phyloP scores from a whole-genome alignment of 2,329 filamentous ascomycete genomes.

The Colletotrichum sp. region DNA sequence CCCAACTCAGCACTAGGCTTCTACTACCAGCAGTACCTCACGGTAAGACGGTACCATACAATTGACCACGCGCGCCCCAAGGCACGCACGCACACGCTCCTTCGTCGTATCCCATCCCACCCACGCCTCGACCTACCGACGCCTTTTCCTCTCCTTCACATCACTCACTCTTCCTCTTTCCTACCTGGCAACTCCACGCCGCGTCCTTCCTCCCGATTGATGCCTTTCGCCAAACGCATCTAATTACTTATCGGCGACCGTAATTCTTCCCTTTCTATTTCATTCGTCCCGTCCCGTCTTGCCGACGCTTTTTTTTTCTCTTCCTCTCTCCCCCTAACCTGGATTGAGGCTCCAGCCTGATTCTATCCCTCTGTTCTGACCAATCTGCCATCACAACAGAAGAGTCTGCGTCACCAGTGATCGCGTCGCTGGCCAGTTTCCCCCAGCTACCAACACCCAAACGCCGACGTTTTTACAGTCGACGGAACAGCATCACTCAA shows the following conservation, averaged over 20 bases:
- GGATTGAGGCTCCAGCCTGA: neutral
- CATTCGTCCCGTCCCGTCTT: slow-evolving; percentile 15
- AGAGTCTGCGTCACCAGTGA: slow-evolving; percentile 19
- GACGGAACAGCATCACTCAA: slow-evolving; percentile 23
- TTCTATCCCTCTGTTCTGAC: slow-evolving; percentile 8
- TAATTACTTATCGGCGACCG: neutral
- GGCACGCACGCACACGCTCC: neutral
- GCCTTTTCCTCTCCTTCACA: slow-evolving; percentile 9
- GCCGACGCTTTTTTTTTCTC: neutral
- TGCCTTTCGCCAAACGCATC: neutral
- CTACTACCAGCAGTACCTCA: neutral
- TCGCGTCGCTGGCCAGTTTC: slow-evolving; percentile 12
- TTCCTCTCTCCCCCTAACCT: neutral
- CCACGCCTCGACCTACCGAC: neutral
- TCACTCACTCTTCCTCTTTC: slow-evolving; percentile 17
- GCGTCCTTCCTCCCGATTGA: slow-evolving; percentile 1
- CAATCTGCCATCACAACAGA: slow-evolving; percentile 11
- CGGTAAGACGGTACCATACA: neutral
- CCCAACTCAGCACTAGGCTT: neutral
- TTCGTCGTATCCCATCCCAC: neutral
- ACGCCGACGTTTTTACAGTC: neutral
- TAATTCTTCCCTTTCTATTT: slow-evolving; percentile 25
- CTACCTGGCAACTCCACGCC: slow-evolving; percentile 3
- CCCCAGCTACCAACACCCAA: neutral
- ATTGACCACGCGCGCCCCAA: neutral